These are phyloP conservation scores for Candida ovalis DNA, from an alignment of 805 yeast genomes.

Conservation along the genomic window DNA sequence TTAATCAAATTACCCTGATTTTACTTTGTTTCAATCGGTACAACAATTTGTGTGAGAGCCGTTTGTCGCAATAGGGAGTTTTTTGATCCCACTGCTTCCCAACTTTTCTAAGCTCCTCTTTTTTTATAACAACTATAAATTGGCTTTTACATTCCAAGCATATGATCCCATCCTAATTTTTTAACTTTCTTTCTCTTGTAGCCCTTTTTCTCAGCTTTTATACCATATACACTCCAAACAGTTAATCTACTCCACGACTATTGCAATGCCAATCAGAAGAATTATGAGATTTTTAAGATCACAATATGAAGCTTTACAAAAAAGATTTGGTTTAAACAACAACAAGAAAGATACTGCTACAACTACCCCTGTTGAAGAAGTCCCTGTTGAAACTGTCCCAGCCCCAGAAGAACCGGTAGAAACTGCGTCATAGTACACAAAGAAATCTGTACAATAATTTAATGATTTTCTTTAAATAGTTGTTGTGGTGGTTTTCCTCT, in stretches of 20 bases:
- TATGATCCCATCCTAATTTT: neutral
- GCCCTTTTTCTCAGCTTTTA: neutral
- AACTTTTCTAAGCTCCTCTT: too few relatives aligned
- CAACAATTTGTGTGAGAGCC: too few relatives aligned
- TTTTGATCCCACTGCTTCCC: too few relatives aligned
- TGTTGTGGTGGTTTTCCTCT: neutral
- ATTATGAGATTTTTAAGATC: conserved; percentile 29
- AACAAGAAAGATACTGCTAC: conserved; percentile 10
- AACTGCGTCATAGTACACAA: conserved; percentile 10
- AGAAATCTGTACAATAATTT: neutral
- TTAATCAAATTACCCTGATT: too few relatives aligned
- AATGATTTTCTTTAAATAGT: too few relatives aligned
- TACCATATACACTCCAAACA: neutral
- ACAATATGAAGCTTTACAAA: conserved; percentile 29
- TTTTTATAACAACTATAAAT: too few relatives aligned
- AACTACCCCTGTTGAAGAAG: conserved; percentile 13
- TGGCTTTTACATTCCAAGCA: too few relatives aligned
- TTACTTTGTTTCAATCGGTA: too few relatives aligned
- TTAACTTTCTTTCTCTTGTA: neutral
- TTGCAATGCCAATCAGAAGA: conserved; percentile 33
- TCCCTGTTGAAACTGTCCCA: conserved; percentile 17
- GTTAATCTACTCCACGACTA: neutral
- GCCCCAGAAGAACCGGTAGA: neutral
- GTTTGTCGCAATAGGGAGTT: too few relatives aligned
- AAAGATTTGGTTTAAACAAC: conserved; percentile 23